Base-by-base conservation (phyloP, 352 stramenopile species). In the Pythium chondricola region DNA sequence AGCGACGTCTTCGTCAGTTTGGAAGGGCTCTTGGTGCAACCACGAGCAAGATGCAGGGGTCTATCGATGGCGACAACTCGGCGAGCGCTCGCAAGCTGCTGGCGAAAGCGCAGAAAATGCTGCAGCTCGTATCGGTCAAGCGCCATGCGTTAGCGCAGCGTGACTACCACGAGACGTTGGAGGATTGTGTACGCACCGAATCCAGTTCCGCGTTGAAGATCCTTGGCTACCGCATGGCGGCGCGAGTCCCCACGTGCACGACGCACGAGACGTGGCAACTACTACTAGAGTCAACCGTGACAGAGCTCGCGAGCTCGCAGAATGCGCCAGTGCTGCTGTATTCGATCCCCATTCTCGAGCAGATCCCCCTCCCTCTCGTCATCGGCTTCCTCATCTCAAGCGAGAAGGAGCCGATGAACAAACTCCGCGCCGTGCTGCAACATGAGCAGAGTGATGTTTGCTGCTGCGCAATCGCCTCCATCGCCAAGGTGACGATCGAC, bases 351-450 rank as follows among this genome's bases (percentile, higher is more conserved):
- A 54, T 86, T 21, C 49, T 93, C 13, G 62, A 74, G 46, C 57
- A 76, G 27, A 53, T 88, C 21, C 82, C 82, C 17, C 24, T 79
- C 16, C 66, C 68, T 27, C 65, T 88, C 14, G 59, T 90, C 18
- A 46, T 93, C 14, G 43, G 65, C 1, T 89, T 93, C 33, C 50
- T 93, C 21, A 49, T 82, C 18, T 63, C 76, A 8, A 61, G 64
- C 10, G 82, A 93, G 42, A 72, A 73, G 31, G 79, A 90, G 31
- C 72, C 75, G 1, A 85, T 89, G 70, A 91, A 89, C 51, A 89
- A 89, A 42, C 48, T 93, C 35, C 73, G 75, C 5, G 51, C 65
- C 3, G 59, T 81, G 44, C 60, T 93, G 4, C 70, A 65, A n/a
- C 82, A 93, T 38, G 77, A 88, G 25, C 63, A 81, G 27, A 65